Evolutionary conservation across 306 rosid genomes (phyloP).

Genomic region (Prunus mongolica): DNA sequence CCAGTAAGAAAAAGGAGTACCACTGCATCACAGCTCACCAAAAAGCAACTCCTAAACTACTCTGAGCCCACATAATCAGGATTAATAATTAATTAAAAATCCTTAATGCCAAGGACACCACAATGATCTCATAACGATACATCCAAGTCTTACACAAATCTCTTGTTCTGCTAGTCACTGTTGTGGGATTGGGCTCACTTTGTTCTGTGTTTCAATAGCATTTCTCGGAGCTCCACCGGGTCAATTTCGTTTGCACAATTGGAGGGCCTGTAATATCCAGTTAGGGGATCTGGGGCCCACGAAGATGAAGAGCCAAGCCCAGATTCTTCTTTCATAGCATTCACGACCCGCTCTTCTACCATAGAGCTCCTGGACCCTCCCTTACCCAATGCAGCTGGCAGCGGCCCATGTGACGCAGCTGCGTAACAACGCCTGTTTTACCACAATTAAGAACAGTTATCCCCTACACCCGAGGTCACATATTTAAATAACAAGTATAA

Average conservation of each 20-base stretch:
- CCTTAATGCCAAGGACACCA: neutral
- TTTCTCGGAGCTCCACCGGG: constrained; percentile 46
- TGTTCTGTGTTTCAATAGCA: constrained; percentile 37
- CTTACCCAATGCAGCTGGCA: constrained; percentile 20
- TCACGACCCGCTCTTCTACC: constrained; percentile 20
- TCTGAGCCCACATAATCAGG: no score
- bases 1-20: fast-evolving
- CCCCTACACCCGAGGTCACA: no score
- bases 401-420: constrained; percentile 24
- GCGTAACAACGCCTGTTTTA: constrained; percentile 35
- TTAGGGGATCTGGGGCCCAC: constrained; percentile 53
- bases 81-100: no score
- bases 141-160: no score
- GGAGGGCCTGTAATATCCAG: constrained; percentile 52
- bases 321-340: neutral
- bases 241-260: constrained; percentile 33
- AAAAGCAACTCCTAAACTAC: no score
- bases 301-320: constrained; percentile 21
- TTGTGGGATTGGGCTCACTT: neutral
- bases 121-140: no score
- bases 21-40: no score
- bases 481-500: no score
- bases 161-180: neutral
- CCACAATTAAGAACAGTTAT: no score
- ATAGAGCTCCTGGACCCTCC: constrained; percentile 11